phyloP scores from a whole-genome alignment of 805 yeast species.

The Vanderwaltozyma polyspora region DNA sequence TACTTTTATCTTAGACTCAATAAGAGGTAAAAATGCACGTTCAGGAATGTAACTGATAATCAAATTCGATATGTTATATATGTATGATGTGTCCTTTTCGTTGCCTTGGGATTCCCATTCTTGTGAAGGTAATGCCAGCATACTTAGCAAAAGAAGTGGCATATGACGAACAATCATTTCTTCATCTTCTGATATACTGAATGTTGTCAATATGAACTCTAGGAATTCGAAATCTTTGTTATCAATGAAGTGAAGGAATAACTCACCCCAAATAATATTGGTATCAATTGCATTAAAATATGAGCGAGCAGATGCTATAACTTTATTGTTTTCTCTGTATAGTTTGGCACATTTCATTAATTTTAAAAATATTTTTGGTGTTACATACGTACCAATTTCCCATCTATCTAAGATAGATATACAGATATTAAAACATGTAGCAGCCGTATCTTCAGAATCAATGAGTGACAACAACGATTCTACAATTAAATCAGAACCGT shows the following conservation, averaged over 20 bases:
- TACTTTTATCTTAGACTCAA: conserved; percentile 28
- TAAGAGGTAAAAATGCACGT: conserved; percentile 47
- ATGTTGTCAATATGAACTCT: conserved; percentile 48
- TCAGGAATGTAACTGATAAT: conserved; percentile 37
- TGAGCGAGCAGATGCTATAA: conserved; percentile 47
- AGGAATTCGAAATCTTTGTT: conserved; percentile 37
- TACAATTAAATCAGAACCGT: conserved; percentile 42
- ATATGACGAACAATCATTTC: conserved; percentile 70
- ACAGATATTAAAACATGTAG: conserved; percentile 50
- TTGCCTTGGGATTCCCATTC: not conserved
- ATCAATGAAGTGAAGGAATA: conserved; percentile 27
- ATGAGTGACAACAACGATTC: conserved; percentile 44
- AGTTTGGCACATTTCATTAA: conserved; percentile 40
- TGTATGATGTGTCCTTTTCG: not conserved
- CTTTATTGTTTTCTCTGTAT: conserved; percentile 24
- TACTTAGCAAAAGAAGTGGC: conserved; percentile 55
- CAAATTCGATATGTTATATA: not conserved
- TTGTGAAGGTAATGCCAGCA: conserved; percentile 24
- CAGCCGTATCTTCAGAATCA: conserved; percentile 24
- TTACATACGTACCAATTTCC: conserved; percentile 76
- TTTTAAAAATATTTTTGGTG: conserved; percentile 61
- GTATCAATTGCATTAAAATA: conserved; percentile 86
- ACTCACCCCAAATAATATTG: conserved; percentile 58
- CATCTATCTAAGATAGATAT: conserved; percentile 79
- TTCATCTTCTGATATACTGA: conserved; percentile 65